These are phyloP conservation scores for Botrytis squamosa DNA, from an alignment of 2,329 filamentous ascomycete species.

Conservation along the genomic window DNA sequence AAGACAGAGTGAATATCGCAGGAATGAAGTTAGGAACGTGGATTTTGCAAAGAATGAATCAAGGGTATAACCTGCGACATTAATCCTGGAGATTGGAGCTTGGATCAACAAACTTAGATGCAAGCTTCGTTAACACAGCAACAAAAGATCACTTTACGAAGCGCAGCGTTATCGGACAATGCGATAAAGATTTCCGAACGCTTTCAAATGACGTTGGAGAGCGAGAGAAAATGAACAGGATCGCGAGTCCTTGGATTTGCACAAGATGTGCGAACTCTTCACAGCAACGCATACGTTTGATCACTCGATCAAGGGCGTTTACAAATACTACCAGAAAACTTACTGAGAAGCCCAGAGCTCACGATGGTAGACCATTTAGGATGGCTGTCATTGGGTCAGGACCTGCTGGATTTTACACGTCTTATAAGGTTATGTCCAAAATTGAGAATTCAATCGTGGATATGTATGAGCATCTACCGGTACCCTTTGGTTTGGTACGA, in stretches of 20 bases:
- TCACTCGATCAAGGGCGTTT: slow-evolving; percentile 1
- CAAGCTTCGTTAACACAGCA: slow-evolving; percentile 38
- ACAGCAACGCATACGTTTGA: background rate
- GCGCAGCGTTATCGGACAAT: slow-evolving; percentile 18
- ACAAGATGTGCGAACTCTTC: slow-evolving; percentile 31
- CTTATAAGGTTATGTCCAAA: slow-evolving; percentile 78
- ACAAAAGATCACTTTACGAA: slow-evolving; percentile 27
- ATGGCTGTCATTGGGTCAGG: slow-evolving; percentile 91
- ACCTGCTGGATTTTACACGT: slow-evolving; percentile 93
- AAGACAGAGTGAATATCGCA: slow-evolving; percentile 15
- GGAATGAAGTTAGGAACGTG: slow-evolving; percentile 30
- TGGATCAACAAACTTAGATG: slow-evolving; percentile 16
- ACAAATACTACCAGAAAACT: slow-evolving; percentile 27
- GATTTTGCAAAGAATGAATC: slow-evolving; percentile 26
- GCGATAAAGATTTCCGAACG: slow-evolving; percentile 28
- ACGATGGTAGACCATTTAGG: slow-evolving; percentile 57
- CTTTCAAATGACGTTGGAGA: slow-evolving; percentile 24
- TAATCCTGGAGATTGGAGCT: slow-evolving; percentile 5
- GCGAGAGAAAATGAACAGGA: slow-evolving; percentile 31
- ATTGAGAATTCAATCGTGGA: slow-evolving; percentile 73
- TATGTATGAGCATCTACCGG: slow-evolving; percentile 94
- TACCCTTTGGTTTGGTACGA: slow-evolving; percentile 87
- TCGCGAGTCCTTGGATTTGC: slow-evolving; percentile 32
- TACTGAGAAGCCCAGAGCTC: slow-evolving; percentile 29
- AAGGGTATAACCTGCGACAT: slow-evolving; percentile 21